Percentiles rank a stretch among this genome's conserved stretches.
Evolutionary conservation across 257 asterid species (phyloP).

Genomic region (Capsicum chinense): DNA sequence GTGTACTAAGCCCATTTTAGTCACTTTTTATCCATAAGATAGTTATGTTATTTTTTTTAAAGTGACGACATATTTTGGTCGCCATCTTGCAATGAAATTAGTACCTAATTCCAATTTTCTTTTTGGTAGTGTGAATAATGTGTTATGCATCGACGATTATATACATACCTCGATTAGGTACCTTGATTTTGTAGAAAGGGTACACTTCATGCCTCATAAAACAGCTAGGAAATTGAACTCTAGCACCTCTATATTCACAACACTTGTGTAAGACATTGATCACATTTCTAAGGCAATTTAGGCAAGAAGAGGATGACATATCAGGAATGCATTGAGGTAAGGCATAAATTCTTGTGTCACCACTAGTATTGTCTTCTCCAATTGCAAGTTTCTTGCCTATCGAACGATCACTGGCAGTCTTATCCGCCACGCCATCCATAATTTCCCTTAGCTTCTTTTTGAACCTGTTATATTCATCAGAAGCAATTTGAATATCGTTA

Average conservation of each 20-base stretch:
- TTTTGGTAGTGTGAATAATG: too few relatives aligned
- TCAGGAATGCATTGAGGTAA: constrained; percentile 21
- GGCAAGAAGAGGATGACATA: background rate
- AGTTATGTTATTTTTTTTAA: too few relatives aligned
- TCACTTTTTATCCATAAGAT: too few relatives aligned
- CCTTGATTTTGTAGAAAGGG: background rate
- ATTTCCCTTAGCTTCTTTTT: background rate
- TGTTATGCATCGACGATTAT: too few relatives aligned
- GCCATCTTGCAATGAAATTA: too few relatives aligned
- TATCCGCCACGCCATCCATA: background rate
- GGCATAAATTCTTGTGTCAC: background rate
- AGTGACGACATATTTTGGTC: too few relatives aligned
- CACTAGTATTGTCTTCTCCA: background rate
- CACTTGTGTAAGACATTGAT: background rate
- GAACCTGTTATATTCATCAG: background rate
- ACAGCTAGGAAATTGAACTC: constrained; percentile 5
- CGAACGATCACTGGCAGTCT: background rate
- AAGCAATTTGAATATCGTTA: background rate
- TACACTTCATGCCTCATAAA: constrained; percentile 7
- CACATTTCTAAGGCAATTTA: background rate
- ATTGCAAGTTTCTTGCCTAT: background rate
- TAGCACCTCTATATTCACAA: background rate
- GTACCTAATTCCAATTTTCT: too few relatives aligned
- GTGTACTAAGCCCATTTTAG: too few relatives aligned
- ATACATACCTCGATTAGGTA: background rate